phyloP scores from a whole-genome alignment of 2,329 filamentous ascomycete species.

The Diaporthe caulivora region DNA sequence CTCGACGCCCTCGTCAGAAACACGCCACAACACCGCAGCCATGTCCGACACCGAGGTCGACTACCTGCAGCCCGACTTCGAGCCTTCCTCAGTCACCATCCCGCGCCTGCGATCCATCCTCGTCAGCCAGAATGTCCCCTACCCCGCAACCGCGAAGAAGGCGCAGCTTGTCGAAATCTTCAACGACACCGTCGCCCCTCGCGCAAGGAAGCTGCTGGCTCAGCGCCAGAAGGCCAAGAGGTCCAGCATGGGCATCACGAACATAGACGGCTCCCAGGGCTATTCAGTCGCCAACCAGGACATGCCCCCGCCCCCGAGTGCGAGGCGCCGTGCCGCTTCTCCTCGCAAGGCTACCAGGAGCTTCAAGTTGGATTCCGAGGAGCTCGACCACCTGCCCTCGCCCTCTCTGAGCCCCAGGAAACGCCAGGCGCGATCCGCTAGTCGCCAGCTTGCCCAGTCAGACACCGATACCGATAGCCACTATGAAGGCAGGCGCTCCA shows the following conservation, averaged over 20 bases:
- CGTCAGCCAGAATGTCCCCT: conserved; percentile 87
- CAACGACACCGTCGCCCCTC: conserved; percentile 80
- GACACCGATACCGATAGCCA: conserved; percentile 63
- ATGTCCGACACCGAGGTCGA: conserved; percentile 80
- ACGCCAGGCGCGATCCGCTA: conserved; percentile 65
- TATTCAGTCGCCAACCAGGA: conserved; percentile 72
- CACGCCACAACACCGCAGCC: conserved; percentile 38
- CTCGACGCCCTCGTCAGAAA: background rate
- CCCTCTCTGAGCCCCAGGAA: conserved; percentile 64
- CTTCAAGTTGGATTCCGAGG: conserved; percentile 63
- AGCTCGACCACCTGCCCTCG: conserved; percentile 55
- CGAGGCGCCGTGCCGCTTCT: conserved; percentile 65
- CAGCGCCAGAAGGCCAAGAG: conserved; percentile 84
- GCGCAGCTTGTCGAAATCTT: conserved; percentile 87
- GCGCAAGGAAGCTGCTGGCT: conserved; percentile 81
- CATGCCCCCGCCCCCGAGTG: conserved; percentile 60
- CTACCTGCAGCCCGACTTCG: conserved; percentile 90
- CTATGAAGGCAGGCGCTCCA: conserved; percentile 34
- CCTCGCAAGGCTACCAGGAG: conserved; percentile 66
- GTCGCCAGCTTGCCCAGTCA: conserved; percentile 64
- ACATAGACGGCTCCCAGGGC: conserved; percentile 75
- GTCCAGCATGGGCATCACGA: conserved; percentile 86
- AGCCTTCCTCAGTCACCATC: conserved; percentile 85
- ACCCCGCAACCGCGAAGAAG: conserved; percentile 93
- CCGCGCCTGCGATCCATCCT: conserved; percentile 92